These are phyloP conservation scores for Aspergillus cavernicola DNA, from an alignment of 495 filamentous ascomycete genomes.

Conservation along the genomic window DNA sequence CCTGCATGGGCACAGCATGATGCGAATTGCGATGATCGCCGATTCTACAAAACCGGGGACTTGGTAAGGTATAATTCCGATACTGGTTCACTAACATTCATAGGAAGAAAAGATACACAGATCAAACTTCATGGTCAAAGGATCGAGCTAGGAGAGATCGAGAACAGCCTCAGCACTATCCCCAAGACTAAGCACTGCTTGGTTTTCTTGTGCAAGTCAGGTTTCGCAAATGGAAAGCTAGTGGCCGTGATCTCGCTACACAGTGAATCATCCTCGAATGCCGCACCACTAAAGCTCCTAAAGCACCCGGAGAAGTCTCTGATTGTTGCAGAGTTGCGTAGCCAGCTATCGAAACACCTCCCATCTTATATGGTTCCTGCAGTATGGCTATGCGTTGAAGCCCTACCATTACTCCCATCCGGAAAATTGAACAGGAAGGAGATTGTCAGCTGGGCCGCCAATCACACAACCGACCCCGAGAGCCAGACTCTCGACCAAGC, in stretches of 20 bases:
- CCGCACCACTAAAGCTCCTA: slow-evolving; percentile 26
- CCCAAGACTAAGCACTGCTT: slow-evolving; percentile 37
- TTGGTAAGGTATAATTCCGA: slow-evolving; percentile 59
- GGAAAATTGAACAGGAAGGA: slow-evolving; percentile 52
- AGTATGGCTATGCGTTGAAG: slow-evolving; percentile 47
- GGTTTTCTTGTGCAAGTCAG: slow-evolving; percentile 40
- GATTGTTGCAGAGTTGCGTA: slow-evolving; percentile 27
- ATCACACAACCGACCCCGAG: slow-evolving; percentile 28
- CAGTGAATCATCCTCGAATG: slow-evolving; percentile 19
- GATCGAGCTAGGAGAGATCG: slow-evolving; percentile 64
- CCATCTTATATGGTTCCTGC: slow-evolving; percentile 56
- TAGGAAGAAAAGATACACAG: slow-evolving; percentile 63
- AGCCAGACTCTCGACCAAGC: not conserved
- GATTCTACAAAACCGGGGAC: slow-evolving; percentile 68
- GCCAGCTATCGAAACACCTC: slow-evolving; percentile 25
- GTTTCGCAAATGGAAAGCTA: slow-evolving; percentile 37
- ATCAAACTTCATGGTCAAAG: slow-evolving; percentile 67
- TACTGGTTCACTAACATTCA: slow-evolving; percentile 51
- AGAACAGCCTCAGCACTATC: slow-evolving; percentile 44
- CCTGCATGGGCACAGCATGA: slow-evolving; percentile 34
- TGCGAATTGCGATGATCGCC: slow-evolving; percentile 26
- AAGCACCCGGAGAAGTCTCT: slow-evolving; percentile 19
- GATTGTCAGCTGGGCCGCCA: slow-evolving; percentile 31
- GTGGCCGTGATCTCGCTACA: slow-evolving; percentile 35
- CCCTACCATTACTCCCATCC: slow-evolving; percentile 47